Conservation (phyloP, 192 early-diverging fungal species). For the Coemansia sp. region DNA sequence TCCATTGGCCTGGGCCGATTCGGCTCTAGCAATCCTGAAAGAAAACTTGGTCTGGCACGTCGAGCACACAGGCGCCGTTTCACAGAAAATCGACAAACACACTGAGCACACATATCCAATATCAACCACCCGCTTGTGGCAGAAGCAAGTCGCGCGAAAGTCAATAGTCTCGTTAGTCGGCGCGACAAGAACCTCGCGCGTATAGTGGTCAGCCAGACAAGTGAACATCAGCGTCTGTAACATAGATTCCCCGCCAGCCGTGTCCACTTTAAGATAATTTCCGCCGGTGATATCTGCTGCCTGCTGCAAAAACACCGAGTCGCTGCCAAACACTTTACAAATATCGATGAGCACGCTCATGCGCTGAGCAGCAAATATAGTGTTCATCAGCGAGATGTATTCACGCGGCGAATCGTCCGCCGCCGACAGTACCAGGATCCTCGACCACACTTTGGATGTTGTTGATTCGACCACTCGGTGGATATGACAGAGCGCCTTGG, state of each 20-base stretch:
- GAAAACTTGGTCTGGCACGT: slow-evolving; percentile 79
- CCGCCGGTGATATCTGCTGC: slow-evolving; percentile 89
- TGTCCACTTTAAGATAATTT: slow-evolving; percentile 73
- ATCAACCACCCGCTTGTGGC: slow-evolving; percentile 91
- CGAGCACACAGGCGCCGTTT: slow-evolving; percentile 72
- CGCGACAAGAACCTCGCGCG: slow-evolving; percentile 69
- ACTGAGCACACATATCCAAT: slow-evolving; percentile 98
- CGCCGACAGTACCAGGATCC: slow-evolving; percentile 84
- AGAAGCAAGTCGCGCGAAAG: slow-evolving; percentile 95
- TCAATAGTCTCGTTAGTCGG: slow-evolving; percentile 83
- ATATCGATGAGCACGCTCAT: slow-evolving; percentile 88
- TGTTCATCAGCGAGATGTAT: slow-evolving; percentile 98
- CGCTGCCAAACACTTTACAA: slow-evolving; percentile 75
- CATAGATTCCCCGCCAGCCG: slow-evolving; percentile 64
- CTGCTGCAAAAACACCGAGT: slow-evolving; percentile 91
- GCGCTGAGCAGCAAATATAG: slow-evolving; percentile 96
- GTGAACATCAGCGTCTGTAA: slow-evolving; percentile 87
- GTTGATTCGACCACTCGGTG: slow-evolving; percentile 23
- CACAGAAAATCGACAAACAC: slow-evolving; percentile 88
- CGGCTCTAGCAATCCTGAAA: slow-evolving; percentile 47
- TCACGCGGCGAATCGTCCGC: slow-evolving; percentile 85
- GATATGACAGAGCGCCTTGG: slow-evolving; percentile 56
- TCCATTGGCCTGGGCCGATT: slow-evolving; percentile 21
- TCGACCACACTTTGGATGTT: slow-evolving; percentile 56
- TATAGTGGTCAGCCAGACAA: slow-evolving; percentile 73